Evolutionary conservation across 1,139 yeast genomes (phyloP).

Genomic region (Casaregolazyma suthepensis): DNA sequence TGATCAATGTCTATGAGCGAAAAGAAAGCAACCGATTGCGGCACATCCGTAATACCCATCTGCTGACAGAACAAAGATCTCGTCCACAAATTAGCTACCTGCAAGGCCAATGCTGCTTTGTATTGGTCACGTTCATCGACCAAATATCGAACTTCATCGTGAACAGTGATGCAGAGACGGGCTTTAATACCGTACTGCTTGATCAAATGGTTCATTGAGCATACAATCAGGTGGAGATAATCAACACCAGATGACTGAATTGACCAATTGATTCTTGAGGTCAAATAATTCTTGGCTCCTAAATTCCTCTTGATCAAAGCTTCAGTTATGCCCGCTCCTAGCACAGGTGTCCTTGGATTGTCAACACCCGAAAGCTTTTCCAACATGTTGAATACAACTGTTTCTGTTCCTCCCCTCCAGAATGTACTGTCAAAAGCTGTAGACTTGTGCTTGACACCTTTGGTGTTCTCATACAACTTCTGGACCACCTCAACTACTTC

Average conservation of each 20-base stretch:
- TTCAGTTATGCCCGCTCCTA: constrained; percentile 89
- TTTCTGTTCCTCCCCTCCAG: constrained; percentile 94
- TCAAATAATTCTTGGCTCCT: constrained; percentile 55
- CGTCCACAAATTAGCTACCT: constrained; percentile 91
- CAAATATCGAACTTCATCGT: constrained; percentile 86
- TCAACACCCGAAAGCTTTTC: constrained; percentile 82
- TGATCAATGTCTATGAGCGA: constrained; percentile 89
- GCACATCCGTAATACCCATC: constrained; percentile 80
- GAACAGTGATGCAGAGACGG: constrained; percentile 80
- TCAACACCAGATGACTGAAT: constrained; percentile 98
- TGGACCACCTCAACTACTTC: constrained; percentile 68
- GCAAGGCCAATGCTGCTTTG: constrained; percentile 74
- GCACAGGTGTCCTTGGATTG: constrained; percentile 82
- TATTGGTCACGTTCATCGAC: constrained; percentile 68
- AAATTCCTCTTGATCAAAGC: constrained; percentile 68
- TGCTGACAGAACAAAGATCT: constrained; percentile 94
- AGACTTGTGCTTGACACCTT: constrained; percentile 51
- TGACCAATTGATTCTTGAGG: constrained; percentile 95
- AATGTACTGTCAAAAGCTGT: constrained; percentile 35
- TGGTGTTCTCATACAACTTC: constrained; percentile 69
- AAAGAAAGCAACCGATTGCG: constrained; percentile 93
- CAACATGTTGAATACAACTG: constrained; percentile 79
- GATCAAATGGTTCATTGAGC: constrained; percentile 81
- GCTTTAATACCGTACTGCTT: constrained; percentile 66
- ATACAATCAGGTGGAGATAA: constrained; percentile 75